Conservation (phyloP, 164 flowering plant genomes). For the Chimonanthus praecox region DNA sequence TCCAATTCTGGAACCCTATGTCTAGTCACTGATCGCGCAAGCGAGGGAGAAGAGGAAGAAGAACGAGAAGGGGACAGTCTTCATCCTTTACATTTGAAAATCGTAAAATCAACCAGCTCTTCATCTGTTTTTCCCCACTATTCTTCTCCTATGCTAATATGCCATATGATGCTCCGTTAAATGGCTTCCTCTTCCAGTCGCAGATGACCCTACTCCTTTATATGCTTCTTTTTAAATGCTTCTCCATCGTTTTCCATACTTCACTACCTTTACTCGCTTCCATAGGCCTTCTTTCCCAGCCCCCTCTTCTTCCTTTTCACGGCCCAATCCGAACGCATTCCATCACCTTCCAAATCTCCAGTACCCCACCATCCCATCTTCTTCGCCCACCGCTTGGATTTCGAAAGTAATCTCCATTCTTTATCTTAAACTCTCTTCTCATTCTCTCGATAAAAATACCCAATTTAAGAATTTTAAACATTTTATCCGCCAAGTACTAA, state of each 20-base stretch:
- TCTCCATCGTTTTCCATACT: constrained; percentile 1
- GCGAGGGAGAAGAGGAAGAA: too few species aligned
- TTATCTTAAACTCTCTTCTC: neutral
- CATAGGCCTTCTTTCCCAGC: neutral
- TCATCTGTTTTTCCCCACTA: too few species aligned
- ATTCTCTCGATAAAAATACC: neutral
- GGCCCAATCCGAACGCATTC: neutral
- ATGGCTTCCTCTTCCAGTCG: neutral
- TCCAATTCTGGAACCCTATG: too few species aligned
- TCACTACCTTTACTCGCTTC: neutral
- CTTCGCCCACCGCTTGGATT: constrained; percentile 21
- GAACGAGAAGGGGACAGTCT: too few species aligned
- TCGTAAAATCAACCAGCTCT: too few species aligned
- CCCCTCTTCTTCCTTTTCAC: neutral
- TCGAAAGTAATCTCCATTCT: constrained; percentile 24
- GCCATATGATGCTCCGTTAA: too few species aligned
- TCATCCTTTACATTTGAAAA: too few species aligned
- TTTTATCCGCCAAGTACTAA: constrained; percentile 16
- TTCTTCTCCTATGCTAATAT: too few species aligned
- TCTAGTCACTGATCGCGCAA: too few species aligned
- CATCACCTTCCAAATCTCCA: neutral
- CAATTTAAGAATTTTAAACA: constrained; percentile 13
- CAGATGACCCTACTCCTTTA: neutral
- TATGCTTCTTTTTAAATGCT: constrained; percentile 1
- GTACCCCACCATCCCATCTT: neutral